Conservation (phyloP, 2,329 filamentous ascomycete genomes). For the Microdochium trichocladiopsis region DNA sequence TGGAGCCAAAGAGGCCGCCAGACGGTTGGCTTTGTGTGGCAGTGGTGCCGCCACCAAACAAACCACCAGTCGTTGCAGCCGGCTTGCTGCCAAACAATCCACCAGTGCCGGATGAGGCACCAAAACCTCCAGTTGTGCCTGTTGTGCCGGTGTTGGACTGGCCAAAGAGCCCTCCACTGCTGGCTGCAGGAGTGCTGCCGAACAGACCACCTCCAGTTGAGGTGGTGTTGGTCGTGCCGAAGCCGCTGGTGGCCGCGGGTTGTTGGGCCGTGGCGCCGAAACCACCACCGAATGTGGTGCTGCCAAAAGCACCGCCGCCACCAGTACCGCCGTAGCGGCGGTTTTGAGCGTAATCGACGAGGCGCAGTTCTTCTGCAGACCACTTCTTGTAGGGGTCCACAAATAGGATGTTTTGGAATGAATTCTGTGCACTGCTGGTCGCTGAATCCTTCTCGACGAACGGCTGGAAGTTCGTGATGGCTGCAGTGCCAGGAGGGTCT, state of each 20-base stretch:
- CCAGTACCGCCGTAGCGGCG: constrained; percentile 76
- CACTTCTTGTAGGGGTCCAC: constrained; percentile 80
- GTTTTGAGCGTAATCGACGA: constrained; percentile 85
- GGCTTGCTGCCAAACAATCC: constrained; percentile 33
- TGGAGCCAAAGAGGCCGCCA: constrained; percentile 17
- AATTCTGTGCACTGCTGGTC: constrained; percentile 45
- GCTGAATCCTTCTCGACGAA: constrained; percentile 64
- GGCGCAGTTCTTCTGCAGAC: constrained; percentile 76
- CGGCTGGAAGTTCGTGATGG: constrained; percentile 58
- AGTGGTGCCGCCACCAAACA: constrained; percentile 30
- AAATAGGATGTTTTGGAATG: constrained; percentile 75
- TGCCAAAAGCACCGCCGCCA: constrained; percentile 79
- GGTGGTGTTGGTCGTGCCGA: constrained; percentile 30
- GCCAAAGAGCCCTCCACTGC: constrained; percentile 31
- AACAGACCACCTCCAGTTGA: constrained; percentile 3
- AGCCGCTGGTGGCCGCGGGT: constrained; percentile 25
- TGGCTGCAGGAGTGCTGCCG: constrained; percentile 1
- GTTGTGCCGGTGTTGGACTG: constrained; percentile 20
- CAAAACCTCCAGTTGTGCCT: constrained; percentile 12
- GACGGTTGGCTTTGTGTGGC: constrained; percentile 12
- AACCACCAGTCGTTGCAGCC: constrained; percentile 17
- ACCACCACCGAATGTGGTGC: neutral
- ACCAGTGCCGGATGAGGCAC: constrained; percentile 15
- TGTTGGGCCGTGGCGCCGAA: constrained; percentile 25
- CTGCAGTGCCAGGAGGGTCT: constrained; percentile 62